Evolutionary conservation across 2,329 filamentous ascomycete species (phyloP).

Genomic region (Phaeophleospora eucalypticola): DNA sequence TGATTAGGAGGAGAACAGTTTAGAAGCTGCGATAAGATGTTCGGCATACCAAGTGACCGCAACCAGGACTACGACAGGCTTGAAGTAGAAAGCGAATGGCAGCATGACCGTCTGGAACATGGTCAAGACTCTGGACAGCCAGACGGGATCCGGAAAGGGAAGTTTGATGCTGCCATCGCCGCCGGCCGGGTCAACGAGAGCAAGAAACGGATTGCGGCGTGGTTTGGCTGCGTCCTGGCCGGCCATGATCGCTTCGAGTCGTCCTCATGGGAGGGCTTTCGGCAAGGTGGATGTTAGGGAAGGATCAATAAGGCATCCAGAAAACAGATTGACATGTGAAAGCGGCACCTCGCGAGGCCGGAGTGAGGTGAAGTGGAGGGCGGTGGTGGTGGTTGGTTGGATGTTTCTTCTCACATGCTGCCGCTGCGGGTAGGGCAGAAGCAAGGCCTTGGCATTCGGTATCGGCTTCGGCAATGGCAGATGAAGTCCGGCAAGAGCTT

Average conservation of each 20-base stretch:
- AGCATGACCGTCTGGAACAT: constrained; percentile 14
- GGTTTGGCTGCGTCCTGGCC: constrained; percentile 3
- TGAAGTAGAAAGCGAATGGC: constrained; percentile 22
- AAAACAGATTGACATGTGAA: too few relatives aligned
- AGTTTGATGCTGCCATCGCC: constrained; percentile 7
- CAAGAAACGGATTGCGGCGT: constrained; percentile 9
- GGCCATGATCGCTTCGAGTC: constrained; percentile 2
- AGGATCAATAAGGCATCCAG: too few relatives aligned
- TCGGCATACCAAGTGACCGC: constrained; percentile 20
- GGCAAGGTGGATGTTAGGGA: too few relatives aligned
- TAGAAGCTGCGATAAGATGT: background rate
- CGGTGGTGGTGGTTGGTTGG: background rate
- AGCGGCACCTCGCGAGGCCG: too few relatives aligned
- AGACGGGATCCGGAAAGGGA: constrained; percentile 8
- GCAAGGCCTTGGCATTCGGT: background rate
- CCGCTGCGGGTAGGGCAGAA: background rate
- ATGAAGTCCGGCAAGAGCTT: too few relatives aligned
- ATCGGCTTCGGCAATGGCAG: background rate
- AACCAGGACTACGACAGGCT: constrained; percentile 19
- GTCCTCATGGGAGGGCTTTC: constrained; percentile 2
- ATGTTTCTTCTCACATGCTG: background rate
- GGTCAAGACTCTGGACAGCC: constrained; percentile 12
- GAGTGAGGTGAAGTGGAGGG: too few relatives aligned
- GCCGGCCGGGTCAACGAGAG: constrained; percentile 7
- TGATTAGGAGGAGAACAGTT: background rate